Evolutionary conservation across 1,284 basidiomycete species (phyloP), one percentile per base, ranked within the genome.

Genomic region (Pisolithus thermaeus): DNA sequence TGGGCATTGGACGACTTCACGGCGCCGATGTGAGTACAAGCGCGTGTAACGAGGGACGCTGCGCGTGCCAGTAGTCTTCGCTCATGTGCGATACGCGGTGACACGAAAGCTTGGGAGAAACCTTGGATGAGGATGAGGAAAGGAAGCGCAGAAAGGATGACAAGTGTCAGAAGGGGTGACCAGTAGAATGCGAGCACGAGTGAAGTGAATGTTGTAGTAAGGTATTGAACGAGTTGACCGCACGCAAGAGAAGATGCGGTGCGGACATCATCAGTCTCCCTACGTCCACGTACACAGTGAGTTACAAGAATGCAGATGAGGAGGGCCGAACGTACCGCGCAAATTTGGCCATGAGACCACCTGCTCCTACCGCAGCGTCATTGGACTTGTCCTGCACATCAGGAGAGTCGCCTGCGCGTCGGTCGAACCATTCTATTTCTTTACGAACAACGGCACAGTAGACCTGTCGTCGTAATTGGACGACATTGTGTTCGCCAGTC

Each of bases 1-100:
- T 87, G 74, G 2, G 93, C 93, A 68, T 97, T 98, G 78, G 96
- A 97, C 0, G 91, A 92, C 68, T 99, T 99, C 69, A 99, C 90
- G 0, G 95, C 97, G 3, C 90, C 73, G 59, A 99, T 94, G 40
- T 89, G 82, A 7, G 81, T 70, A 4, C 90, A 74, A 1, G 89
- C 83, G 22, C 90, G 86, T 57, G 96, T 88, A 55, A 95, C 77
- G 51, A 88, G 77, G 4, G 90, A 86, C 0, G 90, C 86, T 0
- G 90, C 87, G 7, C 77, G 73, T 11, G 87, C 83, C 3, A 87
- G 82, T 7, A 83, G 77, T 0, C 74, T 66, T 42, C 90, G 81
- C 61, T 97, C 93, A 25, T 66, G 67, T 3, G 75, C 72, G 53
- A 94, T 78, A 50, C 87, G 76, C 0, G 91, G 88, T 3, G 76